phyloP scores from a whole-genome alignment of 768 basidiomycete genomes.

The Mycena vitilis region DNA sequence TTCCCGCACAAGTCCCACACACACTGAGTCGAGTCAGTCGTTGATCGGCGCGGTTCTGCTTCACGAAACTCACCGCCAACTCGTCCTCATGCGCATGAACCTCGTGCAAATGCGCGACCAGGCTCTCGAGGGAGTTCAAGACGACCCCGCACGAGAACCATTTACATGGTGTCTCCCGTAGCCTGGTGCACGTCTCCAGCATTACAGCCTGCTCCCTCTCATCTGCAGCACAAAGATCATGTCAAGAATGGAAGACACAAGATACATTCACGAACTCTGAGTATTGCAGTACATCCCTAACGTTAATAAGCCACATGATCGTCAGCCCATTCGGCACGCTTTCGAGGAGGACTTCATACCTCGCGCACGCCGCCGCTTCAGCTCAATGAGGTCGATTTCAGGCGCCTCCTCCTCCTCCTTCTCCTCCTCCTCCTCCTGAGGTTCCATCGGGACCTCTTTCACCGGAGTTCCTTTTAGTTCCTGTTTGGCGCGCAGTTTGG shows the following conservation, averaged over 20 bases:
- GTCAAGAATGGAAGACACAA: conserved; percentile 8
- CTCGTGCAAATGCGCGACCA: conserved; percentile 61
- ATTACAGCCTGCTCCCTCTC: conserved; percentile 57
- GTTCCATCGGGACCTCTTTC: neutral
- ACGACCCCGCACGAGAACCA: conserved; percentile 70
- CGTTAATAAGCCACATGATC: neutral
- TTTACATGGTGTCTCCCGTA: conserved; percentile 62
- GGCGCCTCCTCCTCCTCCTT: too few species aligned
- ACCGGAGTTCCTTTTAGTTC: neutral
- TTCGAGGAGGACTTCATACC: conserved; percentile 29
- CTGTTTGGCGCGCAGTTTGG: neutral
- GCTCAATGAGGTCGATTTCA: conserved; percentile 9
- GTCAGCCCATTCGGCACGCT: conserved; percentile 13
- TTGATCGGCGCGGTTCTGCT: too few species aligned
- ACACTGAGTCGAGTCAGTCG: conserved; percentile 44
- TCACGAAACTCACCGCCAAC: conserved; percentile 8
- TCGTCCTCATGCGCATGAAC: conserved; percentile 48
- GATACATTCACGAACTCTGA: conserved; percentile 34
- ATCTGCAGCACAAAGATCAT: conserved; percentile 49
- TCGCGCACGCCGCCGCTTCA: conserved; percentile 30
- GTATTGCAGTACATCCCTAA: conserved; percentile 38
- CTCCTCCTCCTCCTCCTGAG: neutral
- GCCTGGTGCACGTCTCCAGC: conserved; percentile 58
- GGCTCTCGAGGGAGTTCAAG: conserved; percentile 63
- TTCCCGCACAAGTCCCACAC: conserved; percentile 69